These are phyloP conservation scores for Penicillium odoratum DNA, from an alignment of 495 filamentous ascomycete genomes.

Conservation along the genomic window DNA sequence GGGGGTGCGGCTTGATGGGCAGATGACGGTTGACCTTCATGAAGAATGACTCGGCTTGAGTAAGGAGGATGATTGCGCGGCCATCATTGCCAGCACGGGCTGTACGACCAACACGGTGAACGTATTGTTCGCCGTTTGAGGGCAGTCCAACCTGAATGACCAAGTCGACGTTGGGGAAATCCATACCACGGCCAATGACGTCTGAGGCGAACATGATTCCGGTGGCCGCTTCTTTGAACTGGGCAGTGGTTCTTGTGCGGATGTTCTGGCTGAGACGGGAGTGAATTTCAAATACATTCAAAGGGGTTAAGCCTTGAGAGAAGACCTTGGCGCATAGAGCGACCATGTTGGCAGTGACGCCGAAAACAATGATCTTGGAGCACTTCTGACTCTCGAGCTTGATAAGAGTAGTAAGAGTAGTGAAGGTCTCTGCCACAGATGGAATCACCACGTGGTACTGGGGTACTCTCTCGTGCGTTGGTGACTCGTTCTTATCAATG, in stretches of 20 bases:
- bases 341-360: slow-evolving; percentile 63
- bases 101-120: slow-evolving; percentile 81
- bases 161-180: slow-evolving; percentile 90
- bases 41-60: slow-evolving; percentile 61
- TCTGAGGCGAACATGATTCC: slow-evolving; percentile 67
- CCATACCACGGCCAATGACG: slow-evolving; percentile 79
- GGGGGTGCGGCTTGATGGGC: slow-evolving; percentile 54
- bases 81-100: slow-evolving; percentile 67
- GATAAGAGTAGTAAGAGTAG: slow-evolving; percentile 48
- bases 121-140: slow-evolving; percentile 72
- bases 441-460: slow-evolving; percentile 60
- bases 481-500: slow-evolving; percentile 58
- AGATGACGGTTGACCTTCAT: slow-evolving; percentile 51
- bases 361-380: slow-evolving; percentile 70
- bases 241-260: slow-evolving; percentile 57
- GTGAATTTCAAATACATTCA: slow-evolving; percentile 59
- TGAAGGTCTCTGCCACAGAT: slow-evolving; percentile 52
- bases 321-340: slow-evolving; percentile 56
- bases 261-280: slow-evolving; percentile 57
- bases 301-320: slow-evolving; percentile 36
- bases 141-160: slow-evolving; percentile 84
- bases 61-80: slow-evolving; percentile 65
- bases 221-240: slow-evolving; percentile 56
- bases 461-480: slow-evolving; percentile 61
- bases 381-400: slow-evolving; percentile 42